Evolutionary conservation across 192 early-diverging fungal species (phyloP).

Genomic region (Gonapodya sp.): DNA sequence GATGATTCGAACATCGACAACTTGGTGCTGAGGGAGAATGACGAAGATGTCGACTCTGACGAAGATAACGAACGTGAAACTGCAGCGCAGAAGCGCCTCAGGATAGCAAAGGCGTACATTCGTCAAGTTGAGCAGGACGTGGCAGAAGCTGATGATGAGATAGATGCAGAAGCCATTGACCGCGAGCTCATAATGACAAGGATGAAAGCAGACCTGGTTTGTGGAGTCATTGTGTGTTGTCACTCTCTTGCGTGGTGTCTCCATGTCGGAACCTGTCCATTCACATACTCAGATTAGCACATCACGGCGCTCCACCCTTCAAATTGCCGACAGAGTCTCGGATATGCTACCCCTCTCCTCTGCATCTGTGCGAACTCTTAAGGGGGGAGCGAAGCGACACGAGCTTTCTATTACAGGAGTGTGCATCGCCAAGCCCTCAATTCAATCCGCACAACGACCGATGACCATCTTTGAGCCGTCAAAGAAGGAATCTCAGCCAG

Average conservation of each 20-base stretch:
- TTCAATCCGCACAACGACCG: background rate
- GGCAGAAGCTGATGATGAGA: slow-evolving; percentile 2
- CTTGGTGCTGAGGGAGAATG: background rate
- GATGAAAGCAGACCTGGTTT: slow-evolving; percentile 63
- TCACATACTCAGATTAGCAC: too few species aligned
- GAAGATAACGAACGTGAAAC: slow-evolving; percentile 68
- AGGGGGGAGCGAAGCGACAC: slow-evolving; percentile 29
- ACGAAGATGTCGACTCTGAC: slow-evolving; percentile 24
- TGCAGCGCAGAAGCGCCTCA: slow-evolving; percentile 81
- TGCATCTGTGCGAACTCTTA: background rate
- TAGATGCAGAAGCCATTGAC: slow-evolving; percentile 53
- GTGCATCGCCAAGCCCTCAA: slow-evolving; percentile 47
- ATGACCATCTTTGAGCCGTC: too few species aligned
- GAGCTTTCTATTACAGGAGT: slow-evolving; percentile 73
- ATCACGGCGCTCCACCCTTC: background rate
- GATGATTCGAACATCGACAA: background rate
- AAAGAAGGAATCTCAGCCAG: slow-evolving; percentile 11
- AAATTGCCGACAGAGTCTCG: slow-evolving; percentile 2
- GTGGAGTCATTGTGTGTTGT: background rate
- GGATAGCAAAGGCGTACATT: slow-evolving; percentile 90
- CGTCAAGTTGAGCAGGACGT: slow-evolving; percentile 59
- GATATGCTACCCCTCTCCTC: background rate
- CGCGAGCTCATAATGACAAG: slow-evolving; percentile 84
- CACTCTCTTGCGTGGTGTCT: too few species aligned
- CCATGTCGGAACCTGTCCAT: too few species aligned